These are phyloP conservation scores for Penicillium glabrum DNA, from an alignment of 2,329 filamentous ascomycete species.

Conservation along the genomic window DNA sequence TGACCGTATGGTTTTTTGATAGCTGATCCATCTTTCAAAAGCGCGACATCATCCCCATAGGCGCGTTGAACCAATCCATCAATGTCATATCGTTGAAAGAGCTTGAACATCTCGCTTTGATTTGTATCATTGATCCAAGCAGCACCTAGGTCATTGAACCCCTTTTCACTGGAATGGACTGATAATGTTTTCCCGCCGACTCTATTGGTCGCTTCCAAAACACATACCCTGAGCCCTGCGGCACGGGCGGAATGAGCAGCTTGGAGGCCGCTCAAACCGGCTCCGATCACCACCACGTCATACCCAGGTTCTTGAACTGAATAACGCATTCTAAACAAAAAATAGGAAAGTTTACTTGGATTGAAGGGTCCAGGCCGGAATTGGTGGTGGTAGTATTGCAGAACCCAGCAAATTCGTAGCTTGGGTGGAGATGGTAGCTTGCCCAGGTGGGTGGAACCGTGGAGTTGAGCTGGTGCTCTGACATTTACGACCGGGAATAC, in stretches of 20 bases:
- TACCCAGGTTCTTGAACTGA: neutral
- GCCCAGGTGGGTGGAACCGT: neutral
- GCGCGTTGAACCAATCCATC: constrained; percentile 28
- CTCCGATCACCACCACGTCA: constrained; percentile 39
- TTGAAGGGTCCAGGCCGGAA: neutral
- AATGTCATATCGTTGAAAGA: constrained; percentile 19
- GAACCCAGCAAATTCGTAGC: neutral
- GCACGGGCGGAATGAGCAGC: constrained; percentile 33
- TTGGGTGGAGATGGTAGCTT: neutral
- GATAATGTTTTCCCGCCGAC: constrained; percentile 44
- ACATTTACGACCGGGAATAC: neutral
- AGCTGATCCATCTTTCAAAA: constrained; percentile 10
- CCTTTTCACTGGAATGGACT: constrained; percentile 20
- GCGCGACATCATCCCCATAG: constrained; percentile 29
- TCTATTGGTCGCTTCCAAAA: constrained; percentile 44
- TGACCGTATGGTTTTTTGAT: neutral
- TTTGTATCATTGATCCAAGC: constrained; percentile 38
- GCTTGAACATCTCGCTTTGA: constrained; percentile 16
- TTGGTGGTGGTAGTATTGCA: neutral
- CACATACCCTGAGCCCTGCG: constrained; percentile 32
- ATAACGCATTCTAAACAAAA: neutral
- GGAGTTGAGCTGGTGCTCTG: neutral
- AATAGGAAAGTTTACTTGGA: neutral
- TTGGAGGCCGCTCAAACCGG: constrained; percentile 39
- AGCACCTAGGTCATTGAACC: constrained; percentile 34